These are phyloP conservation scores for Emericellopsis terricola DNA, from an alignment of 495 filamentous ascomycete species.

Conservation along the genomic window DNA sequence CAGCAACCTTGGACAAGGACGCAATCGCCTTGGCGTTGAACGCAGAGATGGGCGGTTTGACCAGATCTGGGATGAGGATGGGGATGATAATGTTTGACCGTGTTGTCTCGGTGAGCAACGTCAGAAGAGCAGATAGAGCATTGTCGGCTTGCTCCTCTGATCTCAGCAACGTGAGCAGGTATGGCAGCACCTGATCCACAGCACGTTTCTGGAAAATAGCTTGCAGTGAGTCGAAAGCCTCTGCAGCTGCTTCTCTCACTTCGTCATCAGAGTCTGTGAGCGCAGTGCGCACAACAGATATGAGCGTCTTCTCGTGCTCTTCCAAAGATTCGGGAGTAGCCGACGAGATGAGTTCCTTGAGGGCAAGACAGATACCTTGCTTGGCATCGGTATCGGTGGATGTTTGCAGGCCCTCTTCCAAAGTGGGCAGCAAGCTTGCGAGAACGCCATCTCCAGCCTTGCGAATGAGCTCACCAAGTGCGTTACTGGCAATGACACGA, in stretches of 20 bases:
- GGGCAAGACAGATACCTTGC: conserved; percentile 92
- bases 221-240: conserved; percentile 90
- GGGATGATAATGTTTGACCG: conserved; percentile 92
- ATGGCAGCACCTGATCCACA: conserved; percentile 85
- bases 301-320: conserved; percentile 87
- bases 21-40: conserved; percentile 93
- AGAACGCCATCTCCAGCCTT: conserved; percentile 92
- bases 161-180: conserved; percentile 73
- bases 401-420: conserved; percentile 80
- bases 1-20: conserved; percentile 79
- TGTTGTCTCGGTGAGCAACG: conserved; percentile 80
- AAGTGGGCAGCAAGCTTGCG: conserved; percentile 68
- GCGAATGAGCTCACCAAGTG: conserved; percentile 85
- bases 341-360: conserved; percentile 85
- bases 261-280: conserved; percentile 78
- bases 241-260: conserved; percentile 87
- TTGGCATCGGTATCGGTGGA: conserved; percentile 85
- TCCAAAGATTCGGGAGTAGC: conserved; percentile 77
- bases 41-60: conserved; percentile 71
- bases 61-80: conserved; percentile 83
- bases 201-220: conserved; percentile 83
- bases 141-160: conserved; percentile 78
- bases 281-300: conserved; percentile 83
- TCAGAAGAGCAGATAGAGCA: conserved; percentile 79
- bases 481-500: conserved; percentile 94